Evolutionary conservation across 1,284 basidiomycete species (phyloP).

Genomic region (Moesziomyces sp.): DNA sequence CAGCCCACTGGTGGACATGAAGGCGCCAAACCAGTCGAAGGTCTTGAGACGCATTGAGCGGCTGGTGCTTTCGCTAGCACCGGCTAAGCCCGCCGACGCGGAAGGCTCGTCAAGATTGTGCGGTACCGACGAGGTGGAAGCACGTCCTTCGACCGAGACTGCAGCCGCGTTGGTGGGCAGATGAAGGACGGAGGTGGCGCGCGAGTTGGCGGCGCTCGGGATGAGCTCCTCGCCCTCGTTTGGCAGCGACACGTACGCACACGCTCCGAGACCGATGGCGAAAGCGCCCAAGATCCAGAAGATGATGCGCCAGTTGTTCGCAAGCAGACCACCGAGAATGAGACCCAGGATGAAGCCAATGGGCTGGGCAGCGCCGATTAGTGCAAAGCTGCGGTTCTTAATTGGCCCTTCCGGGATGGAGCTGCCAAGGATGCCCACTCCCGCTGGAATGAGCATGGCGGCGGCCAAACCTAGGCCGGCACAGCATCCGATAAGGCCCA

Average conservation of each 20-base stretch:
- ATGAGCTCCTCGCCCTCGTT: conserved; percentile 47
- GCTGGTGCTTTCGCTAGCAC: background rate
- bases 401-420: conserved; percentile 64
- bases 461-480: conserved; percentile 56
- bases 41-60: conserved; percentile 38
- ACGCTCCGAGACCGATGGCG: conserved; percentile 71
- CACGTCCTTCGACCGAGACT: conserved; percentile 2
- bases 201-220: conserved; percentile 3
- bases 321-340: conserved; percentile 76
- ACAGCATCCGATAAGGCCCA: conserved; percentile 62
- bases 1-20: conserved; percentile 79
- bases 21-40: conserved; percentile 84
- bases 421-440: conserved; percentile 64
- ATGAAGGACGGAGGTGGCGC: conserved; percentile 15
- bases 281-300: conserved; percentile 75
- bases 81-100: background rate
- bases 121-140: conserved; percentile 2
- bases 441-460: conserved; percentile 46
- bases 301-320: conserved; percentile 73
- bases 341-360: conserved; percentile 75
- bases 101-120: conserved; percentile 7
- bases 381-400: conserved; percentile 64
- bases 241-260: conserved; percentile 71
- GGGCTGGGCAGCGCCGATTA: conserved; percentile 76
- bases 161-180: conserved; percentile 6